These are phyloP conservation scores for Leccinellum rugosiceps DNA, from an alignment of 768 basidiomycete genomes.

Conservation along the genomic window DNA sequence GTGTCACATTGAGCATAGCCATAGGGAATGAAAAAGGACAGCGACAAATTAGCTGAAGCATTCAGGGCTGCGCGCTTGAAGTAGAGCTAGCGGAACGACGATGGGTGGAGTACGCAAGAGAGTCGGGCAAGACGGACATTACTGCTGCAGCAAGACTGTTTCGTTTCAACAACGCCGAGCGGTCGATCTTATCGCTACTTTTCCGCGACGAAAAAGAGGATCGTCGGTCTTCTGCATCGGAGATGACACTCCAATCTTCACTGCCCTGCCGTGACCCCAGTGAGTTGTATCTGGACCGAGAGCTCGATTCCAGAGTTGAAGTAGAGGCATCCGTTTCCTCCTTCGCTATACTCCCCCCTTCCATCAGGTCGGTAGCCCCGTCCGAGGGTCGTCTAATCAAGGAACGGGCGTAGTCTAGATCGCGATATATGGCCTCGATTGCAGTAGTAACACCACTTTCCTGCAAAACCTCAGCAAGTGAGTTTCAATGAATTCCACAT, in stretches of 20 bases:
- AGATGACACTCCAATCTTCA: conserved; percentile 88
- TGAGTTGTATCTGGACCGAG: conserved; percentile 52
- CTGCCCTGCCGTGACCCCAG: conserved; percentile 57
- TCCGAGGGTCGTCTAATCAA: conserved; percentile 61
- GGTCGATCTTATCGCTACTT: conserved; percentile 37
- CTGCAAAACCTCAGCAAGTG: conserved; percentile 37
- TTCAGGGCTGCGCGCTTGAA: conserved; percentile 25
- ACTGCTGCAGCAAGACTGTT: conserved; percentile 61
- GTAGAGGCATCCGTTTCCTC: conserved; percentile 34
- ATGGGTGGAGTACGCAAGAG: conserved; percentile 41
- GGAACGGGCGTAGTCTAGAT: conserved; percentile 90
- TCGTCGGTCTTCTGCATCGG: conserved; percentile 63
- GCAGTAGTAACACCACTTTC: conserved; percentile 95
- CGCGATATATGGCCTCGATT: conserved; percentile 93
- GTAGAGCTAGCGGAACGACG: conserved; percentile 37
- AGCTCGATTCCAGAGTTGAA: conserved; percentile 31
- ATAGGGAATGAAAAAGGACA: not conserved
- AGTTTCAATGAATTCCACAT: not conserved
- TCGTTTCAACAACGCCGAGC: conserved; percentile 49
- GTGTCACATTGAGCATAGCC: conserved; percentile 5
- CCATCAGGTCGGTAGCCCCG: conserved; percentile 21
- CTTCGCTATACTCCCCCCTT: conserved; percentile 6
- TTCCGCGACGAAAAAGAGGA: conserved; percentile 54
- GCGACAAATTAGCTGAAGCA: not conserved
- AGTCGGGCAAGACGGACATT: conserved; percentile 58